Evolutionary conservation across 306 rosid genomes (phyloP).

Genomic region (Prunus armeniaca): DNA sequence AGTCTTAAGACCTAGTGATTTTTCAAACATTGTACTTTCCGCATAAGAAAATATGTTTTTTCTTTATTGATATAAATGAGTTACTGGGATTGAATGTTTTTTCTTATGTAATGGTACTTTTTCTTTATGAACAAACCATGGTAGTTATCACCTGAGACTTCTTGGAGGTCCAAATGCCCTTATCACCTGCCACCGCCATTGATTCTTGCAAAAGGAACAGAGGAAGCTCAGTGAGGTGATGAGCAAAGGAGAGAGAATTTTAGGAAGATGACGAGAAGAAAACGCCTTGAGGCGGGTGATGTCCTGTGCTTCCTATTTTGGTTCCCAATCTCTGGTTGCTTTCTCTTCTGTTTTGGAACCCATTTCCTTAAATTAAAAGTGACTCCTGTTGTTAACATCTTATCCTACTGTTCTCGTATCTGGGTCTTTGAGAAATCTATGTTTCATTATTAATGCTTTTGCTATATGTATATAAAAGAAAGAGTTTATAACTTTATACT

Average conservation of each 20-base stretch:
- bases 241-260: slow-evolving; percentile 44
- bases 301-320: slow-evolving; percentile 47
- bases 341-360: slow-evolving; percentile 61
- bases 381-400: background rate
- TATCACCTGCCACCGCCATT: slow-evolving; percentile 73
- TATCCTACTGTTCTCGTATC: background rate
- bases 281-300: slow-evolving; percentile 29
- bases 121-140: too few relatives aligned
- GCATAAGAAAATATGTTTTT: too few relatives aligned
- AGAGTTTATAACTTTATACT: background rate
- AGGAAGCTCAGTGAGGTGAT: slow-evolving; percentile 50
- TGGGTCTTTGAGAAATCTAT: background rate
- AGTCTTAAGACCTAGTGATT: too few relatives aligned
- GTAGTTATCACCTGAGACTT: slow-evolving; percentile 5
- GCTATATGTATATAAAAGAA: background rate
- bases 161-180: slow-evolving; percentile 87
- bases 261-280: slow-evolving; percentile 52
- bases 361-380: slow-evolving; percentile 21
- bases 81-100: too few relatives aligned
- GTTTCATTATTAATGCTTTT: background rate
- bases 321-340: slow-evolving; percentile 57
- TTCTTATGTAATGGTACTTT: too few relatives aligned
- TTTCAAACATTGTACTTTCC: too few relatives aligned
- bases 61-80: too few relatives aligned
- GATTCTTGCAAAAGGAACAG: slow-evolving; percentile 62